Percentiles rank a stretch among this genome's conserved stretches.
phyloP scores from a whole-genome alignment of 345 rosid species.

The Euphorbia tirucalli region DNA sequence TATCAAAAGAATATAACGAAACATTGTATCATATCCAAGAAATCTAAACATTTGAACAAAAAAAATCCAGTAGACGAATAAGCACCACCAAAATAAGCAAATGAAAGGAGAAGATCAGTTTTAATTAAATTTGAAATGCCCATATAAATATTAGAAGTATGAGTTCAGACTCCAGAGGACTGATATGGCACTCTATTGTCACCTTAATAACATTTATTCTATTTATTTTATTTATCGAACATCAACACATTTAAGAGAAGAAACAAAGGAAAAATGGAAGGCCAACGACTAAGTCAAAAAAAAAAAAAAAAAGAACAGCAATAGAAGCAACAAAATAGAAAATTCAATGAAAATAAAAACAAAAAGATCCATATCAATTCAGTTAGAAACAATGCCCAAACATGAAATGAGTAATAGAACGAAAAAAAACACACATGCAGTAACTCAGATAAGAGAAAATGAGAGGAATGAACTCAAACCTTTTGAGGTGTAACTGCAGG shows the following conservation, averaged over 20 bases:
- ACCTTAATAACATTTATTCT: background rate
- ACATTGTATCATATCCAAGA: background rate
- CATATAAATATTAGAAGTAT: background rate
- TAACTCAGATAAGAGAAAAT: background rate
- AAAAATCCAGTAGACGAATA: background rate
- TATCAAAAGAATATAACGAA: background rate
- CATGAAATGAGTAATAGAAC: background rate
- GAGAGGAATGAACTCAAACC: slow-evolving; percentile 18
- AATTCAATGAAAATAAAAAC: background rate
- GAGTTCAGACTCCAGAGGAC: background rate
- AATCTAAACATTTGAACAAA: background rate
- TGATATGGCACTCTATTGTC: background rate
- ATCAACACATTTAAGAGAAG: background rate
- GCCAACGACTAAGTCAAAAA: background rate
- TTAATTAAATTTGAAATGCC: background rate
- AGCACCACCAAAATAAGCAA: background rate
- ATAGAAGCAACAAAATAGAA: background rate
- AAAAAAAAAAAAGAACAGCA: background rate
- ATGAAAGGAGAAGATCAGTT: background rate
- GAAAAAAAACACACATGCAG: background rate
- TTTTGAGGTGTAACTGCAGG: slow-evolving; percentile 41
- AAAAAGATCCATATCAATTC: background rate
- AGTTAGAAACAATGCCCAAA: background rate
- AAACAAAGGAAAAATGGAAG: background rate
- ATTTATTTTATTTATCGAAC: no score